Conservation (phyloP, 139 green algal species). For the Raphidocelis subcapitata region DNA sequence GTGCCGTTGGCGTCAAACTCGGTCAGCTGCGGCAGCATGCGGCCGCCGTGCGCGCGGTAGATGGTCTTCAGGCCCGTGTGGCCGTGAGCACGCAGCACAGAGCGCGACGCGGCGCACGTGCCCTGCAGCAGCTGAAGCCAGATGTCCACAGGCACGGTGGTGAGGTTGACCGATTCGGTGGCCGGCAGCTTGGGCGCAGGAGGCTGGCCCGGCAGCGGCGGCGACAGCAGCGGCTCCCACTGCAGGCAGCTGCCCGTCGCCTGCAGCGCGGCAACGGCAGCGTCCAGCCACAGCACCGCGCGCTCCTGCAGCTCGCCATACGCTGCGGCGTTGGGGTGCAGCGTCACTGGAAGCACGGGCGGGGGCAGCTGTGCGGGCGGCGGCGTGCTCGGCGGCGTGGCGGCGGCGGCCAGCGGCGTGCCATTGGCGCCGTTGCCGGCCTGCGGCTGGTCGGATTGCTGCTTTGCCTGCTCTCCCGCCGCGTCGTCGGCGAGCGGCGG, state of each 20-base stretch:
- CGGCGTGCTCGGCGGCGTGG: not conserved
- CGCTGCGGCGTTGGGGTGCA: too few species aligned
- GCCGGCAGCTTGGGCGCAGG: constrained; percentile 3
- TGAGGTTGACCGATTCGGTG: constrained; percentile 55
- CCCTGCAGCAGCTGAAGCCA: constrained; percentile 75
- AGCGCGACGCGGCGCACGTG: constrained; percentile 29
- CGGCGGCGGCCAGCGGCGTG: not conserved
- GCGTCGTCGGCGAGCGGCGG: not conserved
- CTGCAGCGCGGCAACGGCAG: constrained; percentile 51
- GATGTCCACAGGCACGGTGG: constrained; percentile 53
- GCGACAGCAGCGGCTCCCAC: constrained; percentile 61
- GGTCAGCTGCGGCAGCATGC: constrained; percentile 22
- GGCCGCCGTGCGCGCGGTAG: constrained; percentile 25
- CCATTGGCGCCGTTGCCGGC: not conserved
- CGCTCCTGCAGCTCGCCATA: constrained; percentile 3
- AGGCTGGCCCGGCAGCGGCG: constrained; percentile 39
- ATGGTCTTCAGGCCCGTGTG: constrained; percentile 17
- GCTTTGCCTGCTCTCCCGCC: not conserved
- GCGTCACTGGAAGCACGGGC: not conserved
- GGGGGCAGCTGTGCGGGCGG: not conserved
- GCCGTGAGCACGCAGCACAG: constrained; percentile 20
- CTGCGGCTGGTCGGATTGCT: not conserved
- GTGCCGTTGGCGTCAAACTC: constrained; percentile 6
- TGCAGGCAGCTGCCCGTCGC: constrained; percentile 57
- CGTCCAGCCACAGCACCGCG: constrained; percentile 48